Evolutionary conservation across 192 early-diverging fungal species (phyloP).

Genomic region (Mortierella antarctica): DNA sequence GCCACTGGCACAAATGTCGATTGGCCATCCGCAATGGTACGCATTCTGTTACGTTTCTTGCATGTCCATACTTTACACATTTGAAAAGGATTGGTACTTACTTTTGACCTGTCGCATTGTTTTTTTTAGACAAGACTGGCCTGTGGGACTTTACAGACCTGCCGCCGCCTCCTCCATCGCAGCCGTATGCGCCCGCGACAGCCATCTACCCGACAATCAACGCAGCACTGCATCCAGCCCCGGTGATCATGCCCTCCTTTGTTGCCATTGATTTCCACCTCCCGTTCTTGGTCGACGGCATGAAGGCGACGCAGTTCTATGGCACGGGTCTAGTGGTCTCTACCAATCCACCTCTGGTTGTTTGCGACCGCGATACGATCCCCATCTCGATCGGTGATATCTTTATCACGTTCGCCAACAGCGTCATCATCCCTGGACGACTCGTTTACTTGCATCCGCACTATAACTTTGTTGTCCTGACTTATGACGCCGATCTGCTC

Average conservation of each 20-base stretch:
- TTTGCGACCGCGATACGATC: constrained; percentile 85
- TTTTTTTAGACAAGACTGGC: constrained; percentile 70
- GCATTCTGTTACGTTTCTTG: not conserved
- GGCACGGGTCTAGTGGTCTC: constrained; percentile 88
- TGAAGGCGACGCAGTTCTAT: constrained; percentile 72
- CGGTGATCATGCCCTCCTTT: constrained; percentile 81
- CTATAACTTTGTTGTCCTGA: constrained; percentile 88
- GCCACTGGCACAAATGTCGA: constrained; percentile 89
- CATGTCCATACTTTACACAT: not conserved
- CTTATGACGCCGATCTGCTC: constrained; percentile 80
- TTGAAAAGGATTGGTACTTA: not conserved
- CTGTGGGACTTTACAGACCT: constrained; percentile 82
- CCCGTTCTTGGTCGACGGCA: constrained; percentile 83
- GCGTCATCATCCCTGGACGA: constrained; percentile 88
- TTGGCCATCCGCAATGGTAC: constrained; percentile 80
- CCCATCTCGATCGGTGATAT: constrained; percentile 84
- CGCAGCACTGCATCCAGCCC: constrained; percentile 74
- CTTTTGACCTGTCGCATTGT: not conserved
- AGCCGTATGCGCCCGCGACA: constrained; percentile 65
- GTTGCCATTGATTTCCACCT: constrained; percentile 85
- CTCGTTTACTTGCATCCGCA: constrained; percentile 87
- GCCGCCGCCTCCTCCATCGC: constrained; percentile 66
- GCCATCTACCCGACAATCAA: constrained; percentile 82
- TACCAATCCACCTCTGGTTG: constrained; percentile 80
- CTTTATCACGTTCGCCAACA: constrained; percentile 86